Conservation (phyloP, 106 monocot species). For the Dactylorhiza incarnata region DNA sequence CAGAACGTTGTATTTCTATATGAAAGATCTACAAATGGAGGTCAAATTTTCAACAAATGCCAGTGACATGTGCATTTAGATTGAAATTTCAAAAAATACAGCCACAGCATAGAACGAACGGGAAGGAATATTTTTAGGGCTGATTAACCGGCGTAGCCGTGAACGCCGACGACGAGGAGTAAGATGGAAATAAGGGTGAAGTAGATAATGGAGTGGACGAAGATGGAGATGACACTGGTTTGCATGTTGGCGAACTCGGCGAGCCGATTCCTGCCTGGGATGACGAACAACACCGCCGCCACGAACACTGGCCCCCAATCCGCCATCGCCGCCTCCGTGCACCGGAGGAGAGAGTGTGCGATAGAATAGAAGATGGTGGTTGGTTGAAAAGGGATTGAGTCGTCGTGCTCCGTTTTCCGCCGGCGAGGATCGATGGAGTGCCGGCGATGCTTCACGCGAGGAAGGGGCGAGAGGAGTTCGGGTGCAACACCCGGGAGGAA, state of each 20-base stretch:
- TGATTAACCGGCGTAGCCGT: conserved; percentile 5
- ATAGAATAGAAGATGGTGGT: too few relatives aligned
- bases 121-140: neutral
- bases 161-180: conserved; percentile 3
- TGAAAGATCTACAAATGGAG: neutral
- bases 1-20: neutral
- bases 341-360: neutral
- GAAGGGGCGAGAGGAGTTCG: too few relatives aligned
- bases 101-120: neutral
- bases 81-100: neutral
- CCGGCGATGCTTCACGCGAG: too few relatives aligned
- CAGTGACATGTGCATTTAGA: neutral
- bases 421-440: too few relatives aligned
- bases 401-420: too few relatives aligned
- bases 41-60: neutral
- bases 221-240: conserved; percentile 14
- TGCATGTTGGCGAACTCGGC: conserved; percentile 27
- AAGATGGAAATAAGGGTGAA: neutral
- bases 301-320: conserved; percentile 30
- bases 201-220: conserved; percentile 8
- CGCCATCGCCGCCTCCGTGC: neutral
- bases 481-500: too few relatives aligned
- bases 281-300: conserved; percentile 22
- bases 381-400: neutral
- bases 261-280: conserved; percentile 18